Percentiles rank a stretch among this genome's conserved stretches.
These are phyloP conservation scores for Dendryphion nanum DNA, from an alignment of 2,329 filamentous ascomycete species.

Conservation along the genomic window DNA sequence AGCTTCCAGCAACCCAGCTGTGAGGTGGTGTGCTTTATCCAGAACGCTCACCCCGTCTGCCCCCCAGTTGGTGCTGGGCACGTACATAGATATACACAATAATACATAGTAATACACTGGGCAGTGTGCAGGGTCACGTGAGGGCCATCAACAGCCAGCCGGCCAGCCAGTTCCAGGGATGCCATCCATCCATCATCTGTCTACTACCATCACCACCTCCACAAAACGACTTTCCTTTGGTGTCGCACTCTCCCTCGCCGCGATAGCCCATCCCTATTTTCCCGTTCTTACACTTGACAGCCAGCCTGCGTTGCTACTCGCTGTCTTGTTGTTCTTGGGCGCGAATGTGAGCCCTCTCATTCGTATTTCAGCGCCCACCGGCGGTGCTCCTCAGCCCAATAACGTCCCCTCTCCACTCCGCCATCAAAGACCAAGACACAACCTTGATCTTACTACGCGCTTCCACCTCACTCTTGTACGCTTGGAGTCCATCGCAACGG, in stretches of 20 bases:
- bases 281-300: neutral
- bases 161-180: no score
- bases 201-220: no score
- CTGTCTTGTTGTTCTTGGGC: conserved; percentile 21
- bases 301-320: conserved; percentile 25
- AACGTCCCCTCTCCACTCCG: conserved; percentile 20
- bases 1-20: no score
- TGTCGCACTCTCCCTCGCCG: neutral
- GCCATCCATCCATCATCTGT: no score
- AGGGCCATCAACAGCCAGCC: no score
- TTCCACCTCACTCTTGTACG: conserved; percentile 15
- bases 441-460: conserved; percentile 31
- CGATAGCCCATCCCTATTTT: neutral
- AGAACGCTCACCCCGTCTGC: no score
- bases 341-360: conserved; percentile 34
- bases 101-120: no score
- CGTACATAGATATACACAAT: no score
- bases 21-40: no score
- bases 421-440: conserved; percentile 8
- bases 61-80: no score
- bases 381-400: conserved; percentile 33
- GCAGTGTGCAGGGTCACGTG: no score
- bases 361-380: conserved; percentile 27
- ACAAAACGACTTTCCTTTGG: no score
- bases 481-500: conserved; percentile 19